Conservation (phyloP, 2,329 filamentous ascomycete genomes). For the Fusarium cyanostomum region DNA sequence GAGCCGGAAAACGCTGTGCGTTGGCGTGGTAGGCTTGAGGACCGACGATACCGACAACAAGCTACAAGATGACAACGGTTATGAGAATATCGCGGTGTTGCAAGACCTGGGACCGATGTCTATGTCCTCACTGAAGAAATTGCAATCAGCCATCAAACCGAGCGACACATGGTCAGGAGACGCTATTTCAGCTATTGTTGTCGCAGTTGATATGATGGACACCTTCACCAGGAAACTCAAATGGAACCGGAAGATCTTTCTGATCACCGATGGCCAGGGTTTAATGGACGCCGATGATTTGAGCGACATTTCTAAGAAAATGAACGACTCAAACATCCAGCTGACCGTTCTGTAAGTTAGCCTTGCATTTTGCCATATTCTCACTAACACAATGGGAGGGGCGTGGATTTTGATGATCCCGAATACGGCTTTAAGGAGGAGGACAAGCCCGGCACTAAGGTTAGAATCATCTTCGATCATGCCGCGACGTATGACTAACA, state of each 20-base stretch:
- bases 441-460: conserved; percentile 78
- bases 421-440: conserved; percentile 95
- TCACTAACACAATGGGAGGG: conserved; percentile 59
- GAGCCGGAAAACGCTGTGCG: conserved; percentile 73
- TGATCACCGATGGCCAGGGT: conserved; percentile 85
- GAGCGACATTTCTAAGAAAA: conserved; percentile 74
- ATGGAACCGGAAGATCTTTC: conserved; percentile 80
- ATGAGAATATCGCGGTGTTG: conserved; percentile 82
- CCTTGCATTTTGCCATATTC: background rate
- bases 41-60: conserved; percentile 80
- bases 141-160: conserved; percentile 72
- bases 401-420: conserved; percentile 91
- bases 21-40: conserved; percentile 83
- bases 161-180: conserved; percentile 78
- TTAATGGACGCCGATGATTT: conserved; percentile 77
- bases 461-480: conserved; percentile 44
- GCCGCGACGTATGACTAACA: conserved; percentile 1
- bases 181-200: conserved; percentile 84
- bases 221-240: conserved; percentile 83
- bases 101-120: conserved; percentile 70
- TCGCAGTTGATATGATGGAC: conserved; percentile 88
- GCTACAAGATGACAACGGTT: conserved; percentile 74
- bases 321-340: conserved; percentile 80
- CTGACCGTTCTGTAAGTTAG: conserved; percentile 77
- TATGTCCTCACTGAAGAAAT: conserved; percentile 73